A percentile compares a stretch with the other conserved stretches of the same genome.
These are phyloP conservation scores for Cordyceps javanica DNA, from an alignment of 2,329 filamentous ascomycete genomes.

Conservation along the genomic window DNA sequence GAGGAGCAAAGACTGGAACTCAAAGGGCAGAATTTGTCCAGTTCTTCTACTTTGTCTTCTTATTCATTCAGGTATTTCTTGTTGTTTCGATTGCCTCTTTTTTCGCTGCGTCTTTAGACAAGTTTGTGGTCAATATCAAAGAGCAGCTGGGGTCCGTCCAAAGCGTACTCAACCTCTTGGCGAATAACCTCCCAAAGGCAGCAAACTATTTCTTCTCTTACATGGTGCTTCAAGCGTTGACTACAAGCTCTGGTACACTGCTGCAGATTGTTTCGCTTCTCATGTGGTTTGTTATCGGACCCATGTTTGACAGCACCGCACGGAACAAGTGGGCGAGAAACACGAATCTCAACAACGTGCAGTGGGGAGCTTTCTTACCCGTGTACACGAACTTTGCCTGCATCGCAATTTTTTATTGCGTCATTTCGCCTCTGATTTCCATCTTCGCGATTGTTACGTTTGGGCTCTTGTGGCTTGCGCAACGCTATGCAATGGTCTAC, in stretches of 20 bases:
- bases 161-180: conserved; percentile 66
- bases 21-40: conserved; percentile 79
- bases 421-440: conserved; percentile 84
- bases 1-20: conserved; percentile 78
- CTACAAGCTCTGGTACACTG: conserved; percentile 82
- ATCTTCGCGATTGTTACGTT: conserved; percentile 94
- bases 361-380: conserved; percentile 92
- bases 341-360: conserved; percentile 67
- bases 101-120: conserved; percentile 55
- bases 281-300: conserved; percentile 75
- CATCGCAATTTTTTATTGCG: conserved; percentile 81
- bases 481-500: conserved; percentile 95
- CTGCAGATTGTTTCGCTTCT: conserved; percentile 75
- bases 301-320: conserved; percentile 75
- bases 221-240: conserved; percentile 90
- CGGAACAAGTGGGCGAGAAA: conserved; percentile 81
- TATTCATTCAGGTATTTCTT: conserved; percentile 92
- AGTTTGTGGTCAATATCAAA: conserved; percentile 49
- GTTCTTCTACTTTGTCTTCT: conserved; percentile 84
- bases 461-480: conserved; percentile 83
- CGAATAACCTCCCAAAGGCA: conserved; percentile 72
- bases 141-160: conserved; percentile 45
- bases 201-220: conserved; percentile 99
- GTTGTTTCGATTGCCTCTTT: conserved; percentile 82
- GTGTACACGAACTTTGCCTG: conserved; percentile 96